Evolutionary conservation across 2,329 filamentous ascomycete species (phyloP).

Genomic region (Ceratocystis smalleyi): DNA sequence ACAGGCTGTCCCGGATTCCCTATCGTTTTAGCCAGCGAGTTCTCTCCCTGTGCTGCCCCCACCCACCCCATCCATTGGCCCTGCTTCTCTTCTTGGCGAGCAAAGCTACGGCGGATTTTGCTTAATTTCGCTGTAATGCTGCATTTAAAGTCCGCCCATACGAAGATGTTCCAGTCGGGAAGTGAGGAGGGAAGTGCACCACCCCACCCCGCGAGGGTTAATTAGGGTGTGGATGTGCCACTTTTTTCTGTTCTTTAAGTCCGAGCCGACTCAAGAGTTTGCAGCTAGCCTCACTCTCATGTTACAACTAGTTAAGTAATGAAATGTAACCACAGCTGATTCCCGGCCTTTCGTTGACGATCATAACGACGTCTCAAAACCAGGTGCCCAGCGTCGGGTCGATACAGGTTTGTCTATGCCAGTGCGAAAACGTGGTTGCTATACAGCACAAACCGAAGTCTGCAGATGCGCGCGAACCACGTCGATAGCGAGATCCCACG

Average conservation of each 20-base stretch:
- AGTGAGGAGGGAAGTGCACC: neutral
- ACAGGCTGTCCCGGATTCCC: too few species aligned
- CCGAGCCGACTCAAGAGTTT: neutral
- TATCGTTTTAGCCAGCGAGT: too few species aligned
- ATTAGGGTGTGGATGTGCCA: neutral
- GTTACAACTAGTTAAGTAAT: neutral
- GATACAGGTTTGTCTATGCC: slow-evolving; percentile 33
- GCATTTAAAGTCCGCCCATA: neutral
- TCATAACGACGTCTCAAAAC: slow-evolving; percentile 40
- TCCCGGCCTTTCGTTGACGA: slow-evolving; percentile 37
- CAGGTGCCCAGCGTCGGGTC: slow-evolving; percentile 43
- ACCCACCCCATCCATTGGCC: neutral
- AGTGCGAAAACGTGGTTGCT: slow-evolving; percentile 41
- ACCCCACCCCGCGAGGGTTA: neutral
- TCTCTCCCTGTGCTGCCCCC: neutral
- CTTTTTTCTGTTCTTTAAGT: neutral
- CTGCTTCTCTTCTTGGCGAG: neutral
- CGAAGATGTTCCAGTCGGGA: neutral
- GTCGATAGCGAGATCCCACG: slow-evolving; percentile 29
- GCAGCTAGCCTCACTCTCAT: too few species aligned
- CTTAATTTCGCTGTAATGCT: neutral
- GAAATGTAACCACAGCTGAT: slow-evolving; percentile 44
- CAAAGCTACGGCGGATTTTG: neutral
- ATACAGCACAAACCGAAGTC: slow-evolving; percentile 18
- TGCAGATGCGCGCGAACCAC: slow-evolving; percentile 30